Evolutionary conservation across 768 basidiomycete species (phyloP), one percentile per base, ranked within the genome.

Genomic region (Gautieria morchelliformis): DNA sequence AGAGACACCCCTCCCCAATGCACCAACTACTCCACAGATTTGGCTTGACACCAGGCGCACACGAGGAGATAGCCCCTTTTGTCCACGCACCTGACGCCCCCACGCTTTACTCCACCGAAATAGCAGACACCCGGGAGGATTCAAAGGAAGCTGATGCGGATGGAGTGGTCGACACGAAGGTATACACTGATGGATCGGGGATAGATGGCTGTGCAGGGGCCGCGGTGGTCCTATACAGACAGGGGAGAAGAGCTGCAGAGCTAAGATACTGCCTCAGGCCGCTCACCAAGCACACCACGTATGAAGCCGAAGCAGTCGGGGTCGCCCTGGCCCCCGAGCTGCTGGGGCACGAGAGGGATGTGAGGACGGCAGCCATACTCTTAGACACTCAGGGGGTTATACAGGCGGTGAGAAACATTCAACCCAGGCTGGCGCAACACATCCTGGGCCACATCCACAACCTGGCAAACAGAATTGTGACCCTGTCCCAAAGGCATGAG

Each of bases 101-200:
- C 5, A 10, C 5, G 9, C 48, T 30, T 1, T 24, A 32, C 20
- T 56, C 60, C 58, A 59, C 19, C 0, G 17, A 19, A 0, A 63
- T 64, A 1, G 49, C 57, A 27, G 3, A 2, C 1, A 19, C 35
- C 7, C 45, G 42, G 19, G 48, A 64, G 32, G 53, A 46, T 2
- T 53, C 62, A 5, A 49, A 17, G 12, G 30, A 19, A 14, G 47
- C 9, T 27, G 12, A 17, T 5, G 20, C 20, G 12, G 22, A 8
- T 5, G 12, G 24, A 7, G 10, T 14, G 17, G 47, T 6, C 7
- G 14, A 0, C 12, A 37, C 19, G 27, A 35, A 55, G 14, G 45
- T 69, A 1, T 67, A 61, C 58, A 57, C 59, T 22, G 63, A 68
- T 22, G 24, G 9, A 7, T 49, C 47, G 17, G 47, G 47, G 12